Evolutionary conservation across 2,329 filamentous ascomycete genomes (phyloP).

Genomic region (Talaromyces verruculosus): DNA sequence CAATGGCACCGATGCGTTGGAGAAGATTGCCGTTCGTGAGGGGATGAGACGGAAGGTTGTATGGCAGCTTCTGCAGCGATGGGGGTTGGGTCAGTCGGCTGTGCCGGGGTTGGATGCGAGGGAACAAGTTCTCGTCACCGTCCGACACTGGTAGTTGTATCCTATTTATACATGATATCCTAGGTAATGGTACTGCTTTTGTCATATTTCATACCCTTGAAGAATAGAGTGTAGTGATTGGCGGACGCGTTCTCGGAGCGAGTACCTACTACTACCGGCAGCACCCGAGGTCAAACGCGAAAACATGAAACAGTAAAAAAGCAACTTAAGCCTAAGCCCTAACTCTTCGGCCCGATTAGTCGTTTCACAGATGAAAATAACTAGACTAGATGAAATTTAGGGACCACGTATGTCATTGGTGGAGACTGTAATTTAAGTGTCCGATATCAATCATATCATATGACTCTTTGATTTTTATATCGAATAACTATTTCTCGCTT

Average conservation of each 20-base stretch:
- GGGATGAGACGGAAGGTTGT: conserved; percentile 76
- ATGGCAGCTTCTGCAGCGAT: conserved; percentile 56
- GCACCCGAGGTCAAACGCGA: neutral
- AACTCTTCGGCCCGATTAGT: neutral
- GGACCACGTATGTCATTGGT: neutral
- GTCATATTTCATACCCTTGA: neutral
- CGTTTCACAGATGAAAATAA: neutral
- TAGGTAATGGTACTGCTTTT: neutral
- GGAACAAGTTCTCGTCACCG: conserved; percentile 56
- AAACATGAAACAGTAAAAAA: neutral
- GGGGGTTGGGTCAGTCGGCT: conserved; percentile 58
- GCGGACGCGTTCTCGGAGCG: neutral
- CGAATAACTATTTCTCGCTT: conserved; percentile 4
- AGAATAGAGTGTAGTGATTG: neutral
- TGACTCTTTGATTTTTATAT: neutral
- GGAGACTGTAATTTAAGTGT: neutral
- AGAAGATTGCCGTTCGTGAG: conserved; percentile 82
- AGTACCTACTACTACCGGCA: neutral
- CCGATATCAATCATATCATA: neutral
- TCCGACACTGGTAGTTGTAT: conserved; percentile 66
- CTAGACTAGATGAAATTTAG: neutral
- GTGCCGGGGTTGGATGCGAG: conserved; percentile 33
- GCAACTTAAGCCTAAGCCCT: conserved; percentile 8
- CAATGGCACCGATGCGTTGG: conserved; percentile 78
- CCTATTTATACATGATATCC: neutral